phyloP scores from a whole-genome alignment of 345 rosid species.

The Geranium brycei region DNA sequence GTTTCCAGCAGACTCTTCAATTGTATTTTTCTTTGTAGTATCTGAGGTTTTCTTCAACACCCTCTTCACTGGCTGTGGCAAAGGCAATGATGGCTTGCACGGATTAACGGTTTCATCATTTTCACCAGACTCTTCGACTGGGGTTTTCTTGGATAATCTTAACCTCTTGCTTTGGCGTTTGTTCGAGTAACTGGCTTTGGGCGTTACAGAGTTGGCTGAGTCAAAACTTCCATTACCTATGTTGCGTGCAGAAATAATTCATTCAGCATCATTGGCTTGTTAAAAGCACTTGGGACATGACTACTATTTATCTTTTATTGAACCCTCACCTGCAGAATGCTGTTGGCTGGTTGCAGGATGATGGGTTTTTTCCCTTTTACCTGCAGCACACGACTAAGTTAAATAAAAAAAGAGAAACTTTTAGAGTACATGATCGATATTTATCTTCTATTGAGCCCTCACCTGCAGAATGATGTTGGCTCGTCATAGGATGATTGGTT shows the following conservation, averaged over 20 bases:
- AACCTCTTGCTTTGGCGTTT: constrained; percentile 6
- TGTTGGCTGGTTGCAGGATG: constrained; percentile 5
- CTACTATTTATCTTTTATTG: not conserved
- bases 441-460: too few relatives aligned
- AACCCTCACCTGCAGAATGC: constrained; percentile 13
- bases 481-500: not conserved
- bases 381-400: constrained; percentile 8
- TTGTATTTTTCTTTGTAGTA: too few relatives aligned
- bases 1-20: too few relatives aligned
- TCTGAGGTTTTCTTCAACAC: too few relatives aligned
- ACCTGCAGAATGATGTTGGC: too few relatives aligned
- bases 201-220: constrained; percentile 10
- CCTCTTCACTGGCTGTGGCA: too few relatives aligned
- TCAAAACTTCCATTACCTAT: constrained; percentile 16
- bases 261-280: not conserved
- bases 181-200: constrained; percentile 13
- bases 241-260: constrained; percentile 15
- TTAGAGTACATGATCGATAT: too few relatives aligned
- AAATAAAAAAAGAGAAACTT: constrained; percentile 2
- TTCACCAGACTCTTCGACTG: not conserved
- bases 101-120: not conserved
- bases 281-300: not conserved
- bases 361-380: constrained; percentile 13
- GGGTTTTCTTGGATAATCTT: not conserved
- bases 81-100: too few relatives aligned